Conservation (phyloP, 75 land plant species). For the Azolla pinnata region DNA sequence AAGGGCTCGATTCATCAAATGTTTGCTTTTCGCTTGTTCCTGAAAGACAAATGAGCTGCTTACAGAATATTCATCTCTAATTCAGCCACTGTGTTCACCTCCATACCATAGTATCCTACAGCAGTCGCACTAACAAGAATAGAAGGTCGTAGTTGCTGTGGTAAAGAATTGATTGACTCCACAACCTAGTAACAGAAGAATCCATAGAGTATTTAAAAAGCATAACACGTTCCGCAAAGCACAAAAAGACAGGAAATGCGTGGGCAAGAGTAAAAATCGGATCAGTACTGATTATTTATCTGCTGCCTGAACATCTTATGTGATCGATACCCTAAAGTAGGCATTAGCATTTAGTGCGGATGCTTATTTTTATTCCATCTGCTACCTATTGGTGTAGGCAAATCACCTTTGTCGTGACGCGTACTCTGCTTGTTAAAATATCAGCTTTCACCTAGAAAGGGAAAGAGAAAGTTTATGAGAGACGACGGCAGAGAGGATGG, state of each 20-base stretch:
- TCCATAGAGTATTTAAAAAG: not conserved
- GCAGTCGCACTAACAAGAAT: constrained; percentile 92
- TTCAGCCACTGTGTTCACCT: no score
- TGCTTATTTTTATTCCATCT: not conserved
- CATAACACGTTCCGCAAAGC: not conserved
- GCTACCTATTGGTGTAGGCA: not conserved
- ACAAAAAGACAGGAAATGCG: no score
- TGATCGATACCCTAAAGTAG: no score
- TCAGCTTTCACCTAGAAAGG: constrained; percentile 70
- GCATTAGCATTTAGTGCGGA: no score
- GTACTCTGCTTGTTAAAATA: constrained; percentile 72
- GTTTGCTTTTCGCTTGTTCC: constrained; percentile 79
- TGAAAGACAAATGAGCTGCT: constrained; percentile 14
- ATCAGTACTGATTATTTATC: no score
- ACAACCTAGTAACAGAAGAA: constrained; percentile 46
- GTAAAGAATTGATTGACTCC: constrained; percentile 52
- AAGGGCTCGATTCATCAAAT: constrained; percentile 85
- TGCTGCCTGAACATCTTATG: no score
- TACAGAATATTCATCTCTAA: no score
- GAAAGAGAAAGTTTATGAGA: not conserved
- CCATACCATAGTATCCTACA: constrained; percentile 86
- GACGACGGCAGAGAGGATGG: not conserved
- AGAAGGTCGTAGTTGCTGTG: constrained; percentile 47
- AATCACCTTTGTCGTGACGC: constrained; percentile 68
- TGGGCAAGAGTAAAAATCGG: no score